Percentiles rank a stretch among this genome's conserved stretches.
Conservation (phyloP, 352 stramenopile genomes). For the Phytophthora fragariae region DNA sequence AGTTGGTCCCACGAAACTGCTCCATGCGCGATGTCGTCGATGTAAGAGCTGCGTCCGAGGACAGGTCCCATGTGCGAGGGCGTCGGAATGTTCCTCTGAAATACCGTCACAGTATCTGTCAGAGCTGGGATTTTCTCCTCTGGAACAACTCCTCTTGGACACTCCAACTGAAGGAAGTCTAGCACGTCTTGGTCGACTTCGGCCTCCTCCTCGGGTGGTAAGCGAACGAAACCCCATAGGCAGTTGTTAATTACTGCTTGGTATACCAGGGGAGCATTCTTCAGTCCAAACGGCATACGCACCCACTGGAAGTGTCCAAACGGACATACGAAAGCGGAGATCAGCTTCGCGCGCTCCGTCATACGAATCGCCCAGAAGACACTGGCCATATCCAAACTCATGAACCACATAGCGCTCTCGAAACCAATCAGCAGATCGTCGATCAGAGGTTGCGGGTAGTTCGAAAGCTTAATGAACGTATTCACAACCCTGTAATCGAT, state of each 20-base stretch:
- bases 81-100: not conserved
- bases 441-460: constrained; percentile 30
- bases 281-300: constrained; percentile 19
- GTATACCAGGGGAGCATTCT: constrained; percentile 32
- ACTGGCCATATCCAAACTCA: constrained; percentile 23
- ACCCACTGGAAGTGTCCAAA: constrained; percentile 37
- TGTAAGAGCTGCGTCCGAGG: constrained; percentile 13
- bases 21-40: constrained; percentile 13
- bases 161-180: not conserved
- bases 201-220: not conserved
- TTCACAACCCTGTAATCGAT: constrained; percentile 36
- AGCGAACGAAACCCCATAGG: constrained; percentile 18
- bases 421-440: constrained; percentile 37
- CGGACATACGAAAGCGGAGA: constrained; percentile 34
- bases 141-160: not conserved
- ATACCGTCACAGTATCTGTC: not conserved
- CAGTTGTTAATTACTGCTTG: constrained; percentile 26
- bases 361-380: constrained; percentile 35
- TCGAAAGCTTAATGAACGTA: constrained; percentile 15
- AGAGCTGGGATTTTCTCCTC: not conserved
- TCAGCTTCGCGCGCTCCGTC: constrained; percentile 21
- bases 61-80: not conserved
- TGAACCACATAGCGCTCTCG: constrained; percentile 20
- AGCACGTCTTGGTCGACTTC: constrained; percentile 5
- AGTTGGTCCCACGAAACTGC: not conserved